Evolutionary conservation across 352 stramenopile species (phyloP), one percentile per base, ranked within the genome.

Genomic region (Halophytophthora batemanensis): DNA sequence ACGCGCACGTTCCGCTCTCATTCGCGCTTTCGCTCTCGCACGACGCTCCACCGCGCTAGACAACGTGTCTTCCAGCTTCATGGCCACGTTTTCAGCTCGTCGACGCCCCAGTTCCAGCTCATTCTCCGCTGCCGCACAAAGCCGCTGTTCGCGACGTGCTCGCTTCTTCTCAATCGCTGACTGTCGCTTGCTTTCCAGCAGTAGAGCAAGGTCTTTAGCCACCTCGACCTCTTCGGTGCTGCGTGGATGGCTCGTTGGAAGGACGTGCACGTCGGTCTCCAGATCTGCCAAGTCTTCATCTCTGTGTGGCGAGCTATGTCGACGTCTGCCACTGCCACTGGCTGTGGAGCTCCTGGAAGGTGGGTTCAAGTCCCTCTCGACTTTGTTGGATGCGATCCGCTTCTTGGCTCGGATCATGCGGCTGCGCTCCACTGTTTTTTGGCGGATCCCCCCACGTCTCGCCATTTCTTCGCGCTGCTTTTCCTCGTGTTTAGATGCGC

Each of bases 1-100:
- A 3, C 45, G 57, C 10, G 50, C 46, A 19, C 73, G 68, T 3
- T 51, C 48, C 1, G 52, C 13, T 46, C 25, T 34, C n/a, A 74
- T 14, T 7, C 38, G 34, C 19, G 28, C 22, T 25, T 42, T 69
- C 28, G 23, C 42, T 15, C 45, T 53, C n/a, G 34, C 13, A 25
- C 61, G 59, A 2, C 12, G 42, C 46, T 86, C 73, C 1, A 69
- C 14, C 8, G 50, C 19, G 18, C 37, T 55, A 12, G 71, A 55
- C 5, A 60, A 53, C 4, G 33, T 36, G 35, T 84, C 77, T 61
- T 85, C 77, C 17, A 48, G 39, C 41, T 72, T 82, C 77, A 87
- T 86, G 1, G 52, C 45, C 8, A 67, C 59, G 44, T 61, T 75
- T 59, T 84, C 77, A n/a, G 54, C 49, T 18, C 74, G 66, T 14